Evolutionary conservation across 2,329 filamentous ascomycete species (phyloP).

Genomic region (Phaeosphaeria sp.): DNA sequence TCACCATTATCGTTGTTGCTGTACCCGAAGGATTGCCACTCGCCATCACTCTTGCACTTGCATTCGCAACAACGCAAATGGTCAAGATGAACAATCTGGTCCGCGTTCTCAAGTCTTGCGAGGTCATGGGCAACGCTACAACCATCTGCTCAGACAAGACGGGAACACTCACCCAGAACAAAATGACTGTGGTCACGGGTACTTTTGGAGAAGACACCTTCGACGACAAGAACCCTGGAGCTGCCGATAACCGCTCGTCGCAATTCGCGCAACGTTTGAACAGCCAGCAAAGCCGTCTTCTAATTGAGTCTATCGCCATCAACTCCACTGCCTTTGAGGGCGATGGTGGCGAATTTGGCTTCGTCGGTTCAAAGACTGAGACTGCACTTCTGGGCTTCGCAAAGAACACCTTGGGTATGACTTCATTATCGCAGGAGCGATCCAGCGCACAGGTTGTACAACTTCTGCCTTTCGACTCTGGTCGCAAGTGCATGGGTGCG

Average conservation of each 20-base stretch:
- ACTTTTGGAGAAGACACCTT: conserved; percentile 63
- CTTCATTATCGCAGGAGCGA: conserved; percentile 64
- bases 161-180: conserved; percentile 47
- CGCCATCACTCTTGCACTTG: conserved; percentile 70
- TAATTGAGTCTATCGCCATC: conserved; percentile 61
- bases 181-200: conserved; percentile 68
- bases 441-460: conserved; percentile 65
- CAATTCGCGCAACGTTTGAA: conserved; percentile 52
- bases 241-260: conserved; percentile 47
- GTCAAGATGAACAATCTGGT: conserved; percentile 47
- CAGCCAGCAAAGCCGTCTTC: conserved; percentile 46
- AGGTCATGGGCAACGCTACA: conserved; percentile 45
- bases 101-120: conserved; percentile 43
- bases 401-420: conserved; percentile 69
- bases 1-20: conserved; percentile 72
- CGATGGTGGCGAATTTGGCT: conserved; percentile 53
- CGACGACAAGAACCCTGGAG: conserved; percentile 61
- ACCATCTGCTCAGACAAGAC: conserved; percentile 49
- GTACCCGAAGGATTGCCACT: conserved; percentile 71
- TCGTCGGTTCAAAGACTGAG: conserved; percentile 79
- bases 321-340: conserved; percentile 51
- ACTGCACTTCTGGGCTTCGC: conserved; percentile 74
- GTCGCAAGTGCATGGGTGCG: conserved; percentile 73
- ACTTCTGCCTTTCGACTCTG: conserved; percentile 66
- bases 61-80: conserved; percentile 67